Evolutionary conservation across 2,329 filamentous ascomycete species (phyloP), one percentile per base, ranked within the genome.

Genomic region (Sphaceloma murrayae): DNA sequence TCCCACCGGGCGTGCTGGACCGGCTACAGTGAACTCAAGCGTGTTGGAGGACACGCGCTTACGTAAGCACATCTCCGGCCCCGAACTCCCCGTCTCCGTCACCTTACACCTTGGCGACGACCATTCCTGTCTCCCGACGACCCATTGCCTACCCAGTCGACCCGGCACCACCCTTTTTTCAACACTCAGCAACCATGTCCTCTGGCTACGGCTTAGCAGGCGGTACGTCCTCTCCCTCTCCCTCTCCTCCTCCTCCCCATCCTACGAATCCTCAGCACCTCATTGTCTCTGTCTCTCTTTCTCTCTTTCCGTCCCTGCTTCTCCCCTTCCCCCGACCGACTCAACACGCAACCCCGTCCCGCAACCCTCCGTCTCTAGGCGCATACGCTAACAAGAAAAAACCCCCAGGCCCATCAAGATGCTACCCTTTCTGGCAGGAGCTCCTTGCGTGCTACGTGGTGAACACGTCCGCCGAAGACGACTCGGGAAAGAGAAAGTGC

Each of bases 401-500:
- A 5, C 18, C 34, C 39, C 42, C 58, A 82, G 78, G 78, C 58
- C 75, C 75, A 53, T 75, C 72, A 57, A 85, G 89, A 67, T 98
- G 91, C 79, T 96, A 94, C 73, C 85, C 88, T 62, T 98, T 95
- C 78, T 98, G 91, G 91, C 91, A 98, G 70, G 91, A 98, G 69
- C 80, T 96, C 53, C 83, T 98, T 63, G 87, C 87, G 58, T 98
- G 91, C 78, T 98, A 98, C 66, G 87, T 95, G 49, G 80, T 94
- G 62, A 96, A 96, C 71, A 86, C 86, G 46, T 76, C 74, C 53
- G 70, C 80, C 51, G 84, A 89, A 44, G 83, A 89, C 46, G 82
- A 88, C 59, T 77, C 78, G 11, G 85, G 85, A 55, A 91, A 88
- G 71, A 82, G 80, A 66, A 94, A 94, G 69, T 98, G 93, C 64